Evolutionary conservation across 106 monocot genomes (phyloP).

Genomic region (Cymbidium sinense): DNA sequence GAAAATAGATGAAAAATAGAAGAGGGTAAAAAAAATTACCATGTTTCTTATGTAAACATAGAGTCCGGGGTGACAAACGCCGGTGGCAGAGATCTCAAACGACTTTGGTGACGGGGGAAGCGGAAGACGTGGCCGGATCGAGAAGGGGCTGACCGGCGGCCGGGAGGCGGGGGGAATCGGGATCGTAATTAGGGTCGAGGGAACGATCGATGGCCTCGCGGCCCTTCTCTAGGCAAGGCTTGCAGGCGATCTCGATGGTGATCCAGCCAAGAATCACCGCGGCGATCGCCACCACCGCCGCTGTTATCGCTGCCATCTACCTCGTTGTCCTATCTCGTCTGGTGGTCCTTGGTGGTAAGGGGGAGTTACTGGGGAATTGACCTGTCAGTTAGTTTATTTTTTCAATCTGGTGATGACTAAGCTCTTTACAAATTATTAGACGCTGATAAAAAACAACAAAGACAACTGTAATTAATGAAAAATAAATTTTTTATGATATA

Average conservation of each 20-base stretch:
- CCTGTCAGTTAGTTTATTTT: not conserved
- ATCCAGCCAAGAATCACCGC: slow-evolving; percentile 85
- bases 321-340: slow-evolving; percentile 1
- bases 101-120: slow-evolving; percentile 8
- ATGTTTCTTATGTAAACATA: too few species aligned
- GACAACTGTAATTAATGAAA: too few species aligned
- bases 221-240: slow-evolving; percentile 82
- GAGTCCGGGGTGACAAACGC: too few species aligned
- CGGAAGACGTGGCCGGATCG: slow-evolving; percentile 10
- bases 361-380: not conserved
- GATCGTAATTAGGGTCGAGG: slow-evolving; percentile 85
- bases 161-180: slow-evolving; percentile 34
- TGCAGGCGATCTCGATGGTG: slow-evolving; percentile 95
- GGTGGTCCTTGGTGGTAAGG: not conserved
- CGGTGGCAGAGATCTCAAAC: not conserved
- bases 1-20: not conserved
- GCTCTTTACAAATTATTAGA: too few species aligned
- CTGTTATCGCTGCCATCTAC: slow-evolving; percentile 50
- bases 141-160: slow-evolving; percentile 29
- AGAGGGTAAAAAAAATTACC: not conserved
- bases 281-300: slow-evolving; percentile 62
- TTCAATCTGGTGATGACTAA: too few species aligned
- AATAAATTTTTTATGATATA: too few species aligned
- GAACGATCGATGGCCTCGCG: slow-evolving; percentile 80
- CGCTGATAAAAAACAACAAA: too few species aligned